These are phyloP conservation scores for Trichosanthes truncata DNA, from an alignment of 306 rosid genomes.

Conservation along the genomic window DNA sequence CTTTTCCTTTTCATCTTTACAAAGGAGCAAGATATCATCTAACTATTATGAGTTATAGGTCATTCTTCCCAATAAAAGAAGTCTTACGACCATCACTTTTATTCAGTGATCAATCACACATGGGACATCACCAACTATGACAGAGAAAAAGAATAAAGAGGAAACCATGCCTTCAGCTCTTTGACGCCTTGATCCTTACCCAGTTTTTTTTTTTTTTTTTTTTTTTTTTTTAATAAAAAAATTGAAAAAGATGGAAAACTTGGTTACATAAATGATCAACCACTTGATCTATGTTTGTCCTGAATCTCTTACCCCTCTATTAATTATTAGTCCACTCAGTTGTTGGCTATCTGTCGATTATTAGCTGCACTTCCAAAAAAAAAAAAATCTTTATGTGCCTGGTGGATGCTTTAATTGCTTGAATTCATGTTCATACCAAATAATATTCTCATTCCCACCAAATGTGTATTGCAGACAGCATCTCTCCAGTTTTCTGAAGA, in stretches of 20 bases:
- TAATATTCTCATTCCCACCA: conserved; percentile 19
- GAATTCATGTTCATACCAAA: neutral
- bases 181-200: no score
- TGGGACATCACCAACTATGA: neutral
- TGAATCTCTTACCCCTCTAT: neutral
- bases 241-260: neutral
- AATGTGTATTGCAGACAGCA: conserved; percentile 39
- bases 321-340: neutral
- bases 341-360: neutral
- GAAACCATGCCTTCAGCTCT: neutral
- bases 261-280: neutral
- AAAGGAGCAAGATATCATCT: neutral
- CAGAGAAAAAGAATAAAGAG: neutral
- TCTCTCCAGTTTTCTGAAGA: conserved; percentile 50
- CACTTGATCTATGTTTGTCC: neutral
- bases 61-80: no score
- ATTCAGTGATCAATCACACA: neutral
- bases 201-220: no score
- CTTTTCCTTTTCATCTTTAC: neutral
- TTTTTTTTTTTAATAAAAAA: neutral
- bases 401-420: neutral
- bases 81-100: no score
- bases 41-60: neutral
- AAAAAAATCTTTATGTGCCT: neutral
- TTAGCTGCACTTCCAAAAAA: neutral